Evolutionary conservation across 2,329 filamentous ascomycete species (phyloP).

Genomic region (Penicillium hordei): DNA sequence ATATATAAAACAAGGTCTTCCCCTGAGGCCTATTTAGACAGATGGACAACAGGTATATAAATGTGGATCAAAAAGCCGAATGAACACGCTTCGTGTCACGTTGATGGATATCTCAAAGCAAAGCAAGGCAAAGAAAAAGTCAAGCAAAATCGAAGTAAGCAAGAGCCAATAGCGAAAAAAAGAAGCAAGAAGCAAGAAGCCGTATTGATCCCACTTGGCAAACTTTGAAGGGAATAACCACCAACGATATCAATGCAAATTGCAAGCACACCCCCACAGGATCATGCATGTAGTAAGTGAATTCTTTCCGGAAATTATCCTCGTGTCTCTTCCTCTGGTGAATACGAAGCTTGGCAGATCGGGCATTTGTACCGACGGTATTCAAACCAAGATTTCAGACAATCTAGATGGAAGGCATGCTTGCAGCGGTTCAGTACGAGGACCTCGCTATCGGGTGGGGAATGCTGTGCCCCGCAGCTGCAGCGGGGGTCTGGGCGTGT

Average conservation of each 20-base stretch:
- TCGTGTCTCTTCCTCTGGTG: constrained; percentile 13
- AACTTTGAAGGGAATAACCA: neutral
- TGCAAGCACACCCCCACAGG: neutral
- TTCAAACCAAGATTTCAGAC: constrained; percentile 33
- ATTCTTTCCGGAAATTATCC: constrained; percentile 2
- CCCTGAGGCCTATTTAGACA: neutral
- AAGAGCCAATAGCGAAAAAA: neutral
- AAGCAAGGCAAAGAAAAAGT: neutral
- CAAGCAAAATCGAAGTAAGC: neutral
- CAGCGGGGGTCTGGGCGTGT: neutral
- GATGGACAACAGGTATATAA: neutral
- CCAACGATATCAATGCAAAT: neutral
- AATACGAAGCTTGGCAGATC: constrained; percentile 31
- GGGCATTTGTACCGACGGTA: constrained; percentile 33
- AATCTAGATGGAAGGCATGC: constrained; percentile 32
- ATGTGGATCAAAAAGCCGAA: neutral
- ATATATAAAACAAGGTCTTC: neutral
- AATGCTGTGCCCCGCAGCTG: constrained; percentile 3
- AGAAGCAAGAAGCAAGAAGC: neutral
- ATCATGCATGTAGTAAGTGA: neutral
- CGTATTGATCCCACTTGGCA: neutral
- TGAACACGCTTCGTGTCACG: neutral
- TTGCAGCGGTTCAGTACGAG: constrained; percentile 32
- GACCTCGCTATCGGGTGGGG: constrained; percentile 10
- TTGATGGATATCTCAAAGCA: constrained; percentile 5